These are phyloP conservation scores for Cicer pinnatifidum DNA, from an alignment of 306 rosid species.

Conservation along the genomic window DNA sequence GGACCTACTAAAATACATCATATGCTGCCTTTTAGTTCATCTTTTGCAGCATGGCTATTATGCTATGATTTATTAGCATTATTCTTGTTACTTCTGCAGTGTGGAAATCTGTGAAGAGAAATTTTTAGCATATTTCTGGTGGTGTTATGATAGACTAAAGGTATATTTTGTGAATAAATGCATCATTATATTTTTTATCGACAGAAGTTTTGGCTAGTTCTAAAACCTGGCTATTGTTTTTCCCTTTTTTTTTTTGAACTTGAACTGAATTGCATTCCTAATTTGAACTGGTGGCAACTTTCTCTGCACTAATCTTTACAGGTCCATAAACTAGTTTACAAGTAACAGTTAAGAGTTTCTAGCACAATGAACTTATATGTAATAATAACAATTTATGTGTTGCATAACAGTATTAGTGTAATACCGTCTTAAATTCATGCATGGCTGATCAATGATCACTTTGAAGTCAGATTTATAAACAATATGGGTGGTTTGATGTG, in stretches of 20 bases:
- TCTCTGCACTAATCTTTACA: constrained; percentile 10
- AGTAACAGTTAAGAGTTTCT: constrained; percentile 36
- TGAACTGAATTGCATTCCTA: neutral
- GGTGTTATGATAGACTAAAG: constrained; percentile 85
- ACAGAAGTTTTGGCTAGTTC: neutral
- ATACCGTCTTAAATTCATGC: constrained; percentile 16
- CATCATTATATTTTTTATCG: constrained; percentile 19
- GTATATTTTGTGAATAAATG: constrained; percentile 46
- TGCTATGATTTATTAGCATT: constrained; percentile 45
- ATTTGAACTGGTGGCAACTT: constrained; percentile 24
- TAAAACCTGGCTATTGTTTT: constrained; percentile 20
- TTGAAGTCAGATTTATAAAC: constrained; percentile 7
- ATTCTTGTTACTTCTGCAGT: constrained; percentile 58
- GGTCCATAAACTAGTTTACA: constrained; percentile 17
- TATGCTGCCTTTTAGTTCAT: constrained; percentile 25
- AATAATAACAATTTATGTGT: constrained; percentile 17
- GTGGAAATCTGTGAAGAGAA: constrained; percentile 75
- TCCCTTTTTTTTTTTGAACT: constrained; percentile 26
- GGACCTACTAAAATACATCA: constrained; percentile 23
- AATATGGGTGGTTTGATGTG: constrained; percentile 15
- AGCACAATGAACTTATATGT: constrained; percentile 39
- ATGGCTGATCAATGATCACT: constrained; percentile 27
- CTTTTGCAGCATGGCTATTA: constrained; percentile 39
- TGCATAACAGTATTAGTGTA: neutral
- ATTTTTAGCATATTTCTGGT: constrained; percentile 92